Evolutionary conservation across 345 rosid genomes (phyloP), one percentile per base, ranked within the genome.

Genomic region (Murraya paniculata): DNA sequence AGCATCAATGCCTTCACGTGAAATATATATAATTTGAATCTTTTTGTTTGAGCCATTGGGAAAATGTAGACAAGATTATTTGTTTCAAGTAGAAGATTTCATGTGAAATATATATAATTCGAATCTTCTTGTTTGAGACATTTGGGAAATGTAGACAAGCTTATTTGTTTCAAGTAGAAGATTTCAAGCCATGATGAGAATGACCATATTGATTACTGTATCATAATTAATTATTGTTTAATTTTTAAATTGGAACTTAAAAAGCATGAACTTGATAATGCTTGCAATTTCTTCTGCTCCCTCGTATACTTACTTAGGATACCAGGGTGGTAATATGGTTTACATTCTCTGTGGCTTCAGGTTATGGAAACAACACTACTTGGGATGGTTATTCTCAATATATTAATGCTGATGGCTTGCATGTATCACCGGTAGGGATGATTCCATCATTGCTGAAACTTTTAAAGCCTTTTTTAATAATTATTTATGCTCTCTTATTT

Each of bases 381-480:
- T 89, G 89, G 91, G 89, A 84, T 86, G 87, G 86, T 27, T 88
- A 88, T 79, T 59, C 90, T 77, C 87, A 76, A 50, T 88, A 84
- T 81, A 80, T 81, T 73, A 83, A 78, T 74, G 79, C 86, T 77
- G 91, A 91, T 78, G 89, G 86, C 71, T 18, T 88, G 81, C 90
- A 89, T 80, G 60, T 89, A 21, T 81, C 95, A 57, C 90, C 83
- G 65, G 95, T 91, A 78, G 78, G 91, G 36, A 78, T 58, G 24
- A 76, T 53, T 72, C 60, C 4, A 41, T 33, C n/a, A 0, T 74
- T 68, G 25, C 56, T 14, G 58, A 5, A 58, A 11, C 4, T 68
- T 38, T 48, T 19, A 76, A 70, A 27, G 41, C 50, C 31, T 33
- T 25, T 66, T 53, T 73, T 11, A 16, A 35, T 61, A 11, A 45